Base-by-base conservation (phyloP, 164 flowering plant genomes). In the Umbilicus rupestris region DNA sequence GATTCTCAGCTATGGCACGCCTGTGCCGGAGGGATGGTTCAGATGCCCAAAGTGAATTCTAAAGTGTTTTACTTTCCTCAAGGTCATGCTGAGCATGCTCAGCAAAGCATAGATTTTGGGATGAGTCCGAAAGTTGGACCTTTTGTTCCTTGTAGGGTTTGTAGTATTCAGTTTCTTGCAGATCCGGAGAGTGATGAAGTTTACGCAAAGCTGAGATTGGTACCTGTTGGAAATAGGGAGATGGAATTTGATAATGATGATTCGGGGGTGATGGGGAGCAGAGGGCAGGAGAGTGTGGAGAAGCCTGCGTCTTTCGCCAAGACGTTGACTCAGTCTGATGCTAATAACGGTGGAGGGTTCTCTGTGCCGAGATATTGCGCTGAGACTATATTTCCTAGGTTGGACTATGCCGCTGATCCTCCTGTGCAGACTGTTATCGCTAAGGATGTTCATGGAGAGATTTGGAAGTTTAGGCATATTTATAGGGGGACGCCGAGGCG, bases 311-410 rank as follows among this genome's bases (percentile, higher is more conserved):
- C 92, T 0, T 94, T 94, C 67, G 93, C 96, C 0, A 94, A 94
- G 83, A 94, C 97, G 0, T 73, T 94, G 71, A 94, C 99, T 0
- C 99, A 94, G 57, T 91, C 97, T 7, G 99, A 94, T 73, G 99
- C 99, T 3, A 94, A 94, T 72, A 94, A 94, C 66, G 99, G 99
- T 37, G 99, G 99, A 0, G 99, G 97, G 0, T 91, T 94, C 72
- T 94, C 99, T 1, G 99, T 91, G 39, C 99, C 99, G 10, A 79
- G 97, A 37, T 91, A 91, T 69, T 94, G 99, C 67, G 99, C 99
- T 0, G 97, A 94, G 76, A 91, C 99, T 3, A 91, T 94, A 22
- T 94, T 94, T 68, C 99, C 99, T 0, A 72, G 85, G 10, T 52
- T 94, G 78, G 97, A 94, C 71, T 87, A 84, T 76, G 50, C 89